Conservation (phyloP, 2,329 filamentous ascomycete species). For the Cryphonectria japonica region DNA sequence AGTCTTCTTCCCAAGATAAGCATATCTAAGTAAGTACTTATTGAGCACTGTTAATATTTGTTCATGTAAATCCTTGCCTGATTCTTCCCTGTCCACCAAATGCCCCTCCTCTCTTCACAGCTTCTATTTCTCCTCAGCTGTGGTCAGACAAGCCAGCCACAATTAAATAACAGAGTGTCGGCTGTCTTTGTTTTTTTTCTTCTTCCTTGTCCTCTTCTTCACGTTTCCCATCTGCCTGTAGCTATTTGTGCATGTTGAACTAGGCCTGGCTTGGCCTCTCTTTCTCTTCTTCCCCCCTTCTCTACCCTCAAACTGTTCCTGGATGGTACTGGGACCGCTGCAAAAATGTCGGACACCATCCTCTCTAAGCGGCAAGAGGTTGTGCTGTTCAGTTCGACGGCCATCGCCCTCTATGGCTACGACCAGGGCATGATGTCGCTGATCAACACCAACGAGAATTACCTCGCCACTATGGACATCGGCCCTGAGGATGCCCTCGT, state of each 20-base stretch:
- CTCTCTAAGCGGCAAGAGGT: slow-evolving; percentile 42
- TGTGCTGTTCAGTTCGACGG: slow-evolving; percentile 43
- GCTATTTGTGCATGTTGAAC: not conserved
- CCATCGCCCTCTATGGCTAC: slow-evolving; percentile 43
- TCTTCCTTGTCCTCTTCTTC: no score
- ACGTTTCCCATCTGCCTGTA: no score
- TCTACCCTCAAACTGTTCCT: not conserved
- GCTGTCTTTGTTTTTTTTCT: not conserved
- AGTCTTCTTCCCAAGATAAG: not conserved
- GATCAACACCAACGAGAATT: slow-evolving; percentile 45
- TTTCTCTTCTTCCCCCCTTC: not conserved
- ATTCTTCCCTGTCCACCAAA: not conserved
- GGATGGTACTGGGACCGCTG: not conserved
- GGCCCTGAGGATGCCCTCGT: slow-evolving; percentile 26
- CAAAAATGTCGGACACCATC: slow-evolving; percentile 25
- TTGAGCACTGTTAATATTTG: no score
- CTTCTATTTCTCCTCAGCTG: not conserved
- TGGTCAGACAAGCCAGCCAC: not conserved
- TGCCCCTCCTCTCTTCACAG: not conserved
- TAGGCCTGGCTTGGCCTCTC: not conserved
- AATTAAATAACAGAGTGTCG: not conserved
- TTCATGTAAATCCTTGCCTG: not conserved
- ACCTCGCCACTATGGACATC: slow-evolving; percentile 62
- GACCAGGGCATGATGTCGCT: slow-evolving; percentile 43
- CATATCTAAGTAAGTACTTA: not conserved